Evolutionary conservation across 73 alveolate genomes (phyloP).

Genomic region (Blepharisma japonicum): DNA sequence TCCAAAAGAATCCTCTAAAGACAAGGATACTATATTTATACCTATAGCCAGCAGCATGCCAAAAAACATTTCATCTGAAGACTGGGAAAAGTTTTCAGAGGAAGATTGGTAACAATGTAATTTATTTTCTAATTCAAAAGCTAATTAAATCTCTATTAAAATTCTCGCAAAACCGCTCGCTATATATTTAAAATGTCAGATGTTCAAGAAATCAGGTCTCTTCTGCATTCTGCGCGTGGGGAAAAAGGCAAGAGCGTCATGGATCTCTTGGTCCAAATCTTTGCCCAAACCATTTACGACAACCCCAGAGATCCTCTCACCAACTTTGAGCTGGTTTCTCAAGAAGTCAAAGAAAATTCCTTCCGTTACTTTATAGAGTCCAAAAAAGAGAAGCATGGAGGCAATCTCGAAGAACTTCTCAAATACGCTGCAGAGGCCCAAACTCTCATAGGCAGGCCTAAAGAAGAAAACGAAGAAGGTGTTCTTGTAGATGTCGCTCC

Average conservation of each 20-base stretch:
- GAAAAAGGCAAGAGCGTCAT: background rate
- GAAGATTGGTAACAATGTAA: no score
- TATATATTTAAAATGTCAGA: background rate
- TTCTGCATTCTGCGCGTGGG: slow-evolving; percentile 8
- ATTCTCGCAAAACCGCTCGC: no score
- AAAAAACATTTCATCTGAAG: no score
- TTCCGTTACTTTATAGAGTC: background rate
- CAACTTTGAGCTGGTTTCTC: background rate
- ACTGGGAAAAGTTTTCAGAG: no score
- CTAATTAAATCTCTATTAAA: no score
- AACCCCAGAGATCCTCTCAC: background rate
- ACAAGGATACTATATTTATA: no score
- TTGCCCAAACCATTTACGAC: background rate
- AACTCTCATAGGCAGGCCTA: background rate
- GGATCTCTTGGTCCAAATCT: background rate
- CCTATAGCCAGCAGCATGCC: no score
- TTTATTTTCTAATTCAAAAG: no score
- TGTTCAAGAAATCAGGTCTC: background rate
- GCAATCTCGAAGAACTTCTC: background rate
- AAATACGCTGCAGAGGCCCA: background rate
- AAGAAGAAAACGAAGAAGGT: slow-evolving; percentile 28
- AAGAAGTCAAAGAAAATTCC: background rate
- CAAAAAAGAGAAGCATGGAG: background rate
- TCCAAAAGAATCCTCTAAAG: no score
- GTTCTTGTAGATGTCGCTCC: slow-evolving; percentile 36